Base-by-base conservation (phyloP, 805 yeast genomes). In the Komagataella populi region DNA sequence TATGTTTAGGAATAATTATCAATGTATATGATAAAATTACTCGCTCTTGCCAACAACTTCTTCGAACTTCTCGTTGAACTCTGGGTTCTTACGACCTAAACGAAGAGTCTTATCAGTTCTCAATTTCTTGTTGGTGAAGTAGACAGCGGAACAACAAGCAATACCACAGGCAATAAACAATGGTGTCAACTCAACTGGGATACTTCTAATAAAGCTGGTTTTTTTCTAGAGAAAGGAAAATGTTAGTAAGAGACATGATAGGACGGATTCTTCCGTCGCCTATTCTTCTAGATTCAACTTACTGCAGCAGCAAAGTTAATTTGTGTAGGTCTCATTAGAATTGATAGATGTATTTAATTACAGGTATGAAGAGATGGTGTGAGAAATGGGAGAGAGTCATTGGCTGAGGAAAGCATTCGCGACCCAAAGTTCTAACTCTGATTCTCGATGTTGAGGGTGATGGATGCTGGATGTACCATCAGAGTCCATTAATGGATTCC, bases 161-260 rank as follows among this genome's bases (percentile, higher is more conserved):
- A 30, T n/a, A 10, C 39, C 39, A 30, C 14, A 10, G 39, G 39
- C 39, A 14, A 30, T 52, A 53, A 55, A 76, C 56, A 78, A 68
- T 61, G 83, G 83, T 53, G 79, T 74, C 59, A 78, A 64, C 66
- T 78, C 83, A 51, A 77, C 73, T 60, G 83, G 83, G 51, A 77
- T 57, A 46, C 45, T 54, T 47, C 54, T 63, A 47, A 63, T 45
- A 56, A 59, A 55, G 12, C 58, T 51, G 7, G 55, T 43, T 47
- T 58, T 53, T 48, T 58, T 55, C 54, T 56, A 18, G 10, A 18
- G 17, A 45, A 10, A 16, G 10, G 7, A 14, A 22, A 23, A 44
- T 48, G 51, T 49, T 51, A 49, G 51, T 47, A 47, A 18, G 44
- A 51, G 23, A 50, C 50, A 44, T 45, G 44, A 39, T 47, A 49